Percentiles rank a stretch among this genome's conserved stretches.
phyloP scores from a whole-genome alignment of 2,329 filamentous ascomycete genomes.

The Nemania serpens region DNA sequence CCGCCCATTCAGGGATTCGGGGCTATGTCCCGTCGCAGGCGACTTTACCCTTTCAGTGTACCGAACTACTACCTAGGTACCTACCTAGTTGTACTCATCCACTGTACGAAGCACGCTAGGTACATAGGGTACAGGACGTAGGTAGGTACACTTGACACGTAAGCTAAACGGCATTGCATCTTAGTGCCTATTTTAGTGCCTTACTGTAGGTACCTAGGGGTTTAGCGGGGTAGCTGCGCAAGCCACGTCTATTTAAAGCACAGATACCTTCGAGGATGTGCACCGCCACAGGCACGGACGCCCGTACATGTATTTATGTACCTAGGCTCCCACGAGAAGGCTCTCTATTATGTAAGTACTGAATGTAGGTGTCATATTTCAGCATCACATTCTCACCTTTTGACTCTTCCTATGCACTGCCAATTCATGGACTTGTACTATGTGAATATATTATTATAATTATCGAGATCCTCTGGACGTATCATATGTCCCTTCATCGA shows the following conservation, averaged over 20 bases:
- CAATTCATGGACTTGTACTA: not conserved
- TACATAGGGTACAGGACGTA: too few relatives aligned
- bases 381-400: not conserved
- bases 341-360: too few relatives aligned
- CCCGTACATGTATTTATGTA: not conserved
- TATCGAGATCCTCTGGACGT: constrained; percentile 1
- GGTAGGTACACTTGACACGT: constrained; percentile 8
- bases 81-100: too few relatives aligned
- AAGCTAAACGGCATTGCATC: not conserved
- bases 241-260: constrained; percentile 7
- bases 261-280: not conserved
- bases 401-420: not conserved
- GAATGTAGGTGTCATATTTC: not conserved
- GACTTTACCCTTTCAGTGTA: too few relatives aligned
- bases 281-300: constrained; percentile 10
- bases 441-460: constrained; percentile 3
- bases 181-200: not conserved
- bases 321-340: too few relatives aligned
- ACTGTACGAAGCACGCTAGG: too few relatives aligned
- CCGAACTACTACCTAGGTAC: too few relatives aligned
- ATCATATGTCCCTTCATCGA: not conserved
- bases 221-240: constrained; percentile 2
- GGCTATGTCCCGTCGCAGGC: constrained; percentile 12
- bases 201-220: not conserved
- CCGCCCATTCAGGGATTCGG: constrained; percentile 18